Percentiles rank a stretch among this genome's conserved stretches.
phyloP scores from a whole-genome alignment of 352 stramenopile species.

The Globisporangium perplexum region DNA sequence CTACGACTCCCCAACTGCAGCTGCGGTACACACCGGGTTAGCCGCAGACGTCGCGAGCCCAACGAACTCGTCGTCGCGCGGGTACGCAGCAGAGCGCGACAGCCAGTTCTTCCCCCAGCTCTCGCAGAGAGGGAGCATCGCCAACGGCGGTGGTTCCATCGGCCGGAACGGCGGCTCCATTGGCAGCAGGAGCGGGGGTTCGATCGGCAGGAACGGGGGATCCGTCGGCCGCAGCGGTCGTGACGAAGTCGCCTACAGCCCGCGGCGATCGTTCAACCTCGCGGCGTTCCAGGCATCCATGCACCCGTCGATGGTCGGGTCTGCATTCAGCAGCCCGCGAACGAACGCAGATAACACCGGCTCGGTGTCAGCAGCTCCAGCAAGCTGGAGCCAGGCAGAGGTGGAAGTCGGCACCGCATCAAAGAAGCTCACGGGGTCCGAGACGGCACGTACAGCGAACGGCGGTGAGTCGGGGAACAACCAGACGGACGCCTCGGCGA shows the following conservation, averaged over 20 bases:
- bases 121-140: conserved; percentile 5
- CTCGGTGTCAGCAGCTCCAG: conserved; percentile 10
- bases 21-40: conserved; percentile 24
- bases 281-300: conserved; percentile 38
- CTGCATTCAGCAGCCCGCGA: conserved; percentile 12
- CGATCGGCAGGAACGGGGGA: not conserved
- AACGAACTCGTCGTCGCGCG: conserved; percentile 2
- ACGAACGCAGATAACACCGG: conserved; percentile 16
- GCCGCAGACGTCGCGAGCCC: conserved; percentile 10
- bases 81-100: not conserved
- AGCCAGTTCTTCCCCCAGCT: not conserved
- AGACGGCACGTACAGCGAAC: not conserved
- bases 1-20: conserved; percentile 56
- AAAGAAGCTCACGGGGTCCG: not conserved
- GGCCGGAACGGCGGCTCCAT: not conserved
- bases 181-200: not conserved
- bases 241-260: conserved; percentile 27
- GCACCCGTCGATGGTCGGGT: conserved; percentile 1
- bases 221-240: not conserved
- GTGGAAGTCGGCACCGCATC: conserved; percentile 9
- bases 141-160: not conserved
- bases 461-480: conserved; percentile 8
- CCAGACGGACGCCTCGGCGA: conserved; percentile 19
- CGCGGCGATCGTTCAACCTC: conserved; percentile 45
- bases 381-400: conserved; percentile 38